These are phyloP conservation scores for Ploettnerulaceae sp. DNA, from an alignment of 2,329 filamentous ascomycete genomes.

Conservation along the genomic window DNA sequence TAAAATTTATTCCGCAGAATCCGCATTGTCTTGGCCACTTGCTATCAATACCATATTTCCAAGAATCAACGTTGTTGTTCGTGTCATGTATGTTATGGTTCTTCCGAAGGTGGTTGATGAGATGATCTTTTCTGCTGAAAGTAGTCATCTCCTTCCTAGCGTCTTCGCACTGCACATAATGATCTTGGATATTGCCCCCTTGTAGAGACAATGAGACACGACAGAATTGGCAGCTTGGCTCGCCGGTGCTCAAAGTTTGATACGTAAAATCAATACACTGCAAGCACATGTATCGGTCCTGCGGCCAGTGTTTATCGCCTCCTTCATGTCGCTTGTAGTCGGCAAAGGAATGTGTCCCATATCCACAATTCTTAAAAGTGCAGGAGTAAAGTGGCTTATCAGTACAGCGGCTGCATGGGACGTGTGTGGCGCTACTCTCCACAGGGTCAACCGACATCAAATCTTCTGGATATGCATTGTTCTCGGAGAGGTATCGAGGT, in stretches of 20 bases:
- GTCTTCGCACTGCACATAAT: constrained; percentile 13
- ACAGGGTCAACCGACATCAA: neutral
- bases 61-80: constrained; percentile 7
- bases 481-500: neutral
- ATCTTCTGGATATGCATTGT: neutral
- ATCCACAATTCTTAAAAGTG: constrained; percentile 4
- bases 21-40: constrained; percentile 18
- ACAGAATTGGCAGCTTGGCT: constrained; percentile 13
- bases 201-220: neutral
- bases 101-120: constrained; percentile 16
- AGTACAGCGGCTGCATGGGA: constrained; percentile 2
- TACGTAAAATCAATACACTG: constrained; percentile 8
- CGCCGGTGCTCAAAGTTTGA: neutral
- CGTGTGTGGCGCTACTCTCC: neutral
- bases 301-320: constrained; percentile 16
- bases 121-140: constrained; percentile 17
- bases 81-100: constrained; percentile 10
- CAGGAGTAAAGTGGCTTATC: constrained; percentile 8
- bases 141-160: constrained; percentile 10
- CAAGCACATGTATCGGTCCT: constrained; percentile 19
- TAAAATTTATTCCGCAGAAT: neutral
- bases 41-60: constrained; percentile 15
- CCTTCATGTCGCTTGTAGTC: constrained; percentile 21
- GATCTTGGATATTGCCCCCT: neutral
- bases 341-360: constrained; percentile 8